These are phyloP conservation scores for Ceratonia siliqua DNA, from an alignment of 306 rosid species.

Conservation along the genomic window DNA sequence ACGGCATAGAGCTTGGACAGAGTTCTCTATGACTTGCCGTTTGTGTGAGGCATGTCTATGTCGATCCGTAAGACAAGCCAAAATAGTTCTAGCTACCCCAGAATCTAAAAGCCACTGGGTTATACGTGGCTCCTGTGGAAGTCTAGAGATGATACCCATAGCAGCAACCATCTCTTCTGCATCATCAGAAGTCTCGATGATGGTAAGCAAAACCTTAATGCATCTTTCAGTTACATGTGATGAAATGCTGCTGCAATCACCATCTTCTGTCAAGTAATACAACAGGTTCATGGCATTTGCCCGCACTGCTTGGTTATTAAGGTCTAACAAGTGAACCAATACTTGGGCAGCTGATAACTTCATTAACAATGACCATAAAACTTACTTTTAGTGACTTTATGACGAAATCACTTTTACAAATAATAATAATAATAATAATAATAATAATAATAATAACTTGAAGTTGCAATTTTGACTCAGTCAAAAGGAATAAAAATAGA, in stretches of 20 bases:
- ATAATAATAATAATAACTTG: background rate
- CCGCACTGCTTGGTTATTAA: conserved; percentile 37
- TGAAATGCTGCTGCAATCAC: conserved; percentile 40
- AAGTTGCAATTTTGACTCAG: background rate
- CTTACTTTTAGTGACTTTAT: background rate
- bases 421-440: background rate
- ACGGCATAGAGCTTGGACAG: conserved; percentile 58
- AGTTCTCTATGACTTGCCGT: conserved; percentile 47
- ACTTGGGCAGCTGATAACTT: conserved; percentile 62
- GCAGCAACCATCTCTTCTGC: conserved; percentile 56
- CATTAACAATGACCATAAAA: conserved; percentile 14
- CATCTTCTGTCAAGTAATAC: conserved; percentile 49
- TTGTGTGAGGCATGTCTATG: conserved; percentile 38
- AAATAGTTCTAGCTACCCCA: conserved; percentile 51
- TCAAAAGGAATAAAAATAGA: background rate
- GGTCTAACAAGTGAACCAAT: conserved; percentile 55
- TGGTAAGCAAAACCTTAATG: conserved; percentile 46
- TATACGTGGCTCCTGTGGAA: conserved; percentile 43
- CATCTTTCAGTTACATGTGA: conserved; percentile 57
- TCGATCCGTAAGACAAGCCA: conserved; percentile 42
- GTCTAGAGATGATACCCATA: conserved; percentile 54
- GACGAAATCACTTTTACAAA: background rate
- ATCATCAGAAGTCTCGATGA: conserved; percentile 40
- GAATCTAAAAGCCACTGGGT: conserved; percentile 53
- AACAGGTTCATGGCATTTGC: conserved; percentile 54